Evolutionary conservation across 768 basidiomycete genomes (phyloP).

Genomic region (Strobilomyces dryophilus): DNA sequence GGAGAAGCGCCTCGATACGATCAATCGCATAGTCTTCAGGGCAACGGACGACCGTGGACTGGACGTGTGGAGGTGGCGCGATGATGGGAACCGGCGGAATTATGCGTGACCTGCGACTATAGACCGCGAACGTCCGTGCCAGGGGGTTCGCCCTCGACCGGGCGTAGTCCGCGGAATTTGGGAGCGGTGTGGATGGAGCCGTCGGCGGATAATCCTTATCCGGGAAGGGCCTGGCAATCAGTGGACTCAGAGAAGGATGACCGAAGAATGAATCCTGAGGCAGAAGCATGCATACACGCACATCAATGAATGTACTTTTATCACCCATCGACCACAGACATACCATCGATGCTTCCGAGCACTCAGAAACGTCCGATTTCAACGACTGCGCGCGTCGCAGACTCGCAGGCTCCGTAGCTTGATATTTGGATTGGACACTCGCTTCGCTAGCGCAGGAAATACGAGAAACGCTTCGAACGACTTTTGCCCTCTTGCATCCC

Average conservation of each 20-base stretch:
- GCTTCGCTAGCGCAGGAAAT: background rate
- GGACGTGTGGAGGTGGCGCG: constrained; percentile 43
- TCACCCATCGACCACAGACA: background rate
- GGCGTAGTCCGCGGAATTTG: constrained; percentile 17
- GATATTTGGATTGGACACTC: constrained; percentile 8
- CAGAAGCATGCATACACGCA: constrained; percentile 8
- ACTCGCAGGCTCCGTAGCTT: constrained; percentile 36
- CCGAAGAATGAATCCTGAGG: constrained; percentile 8
- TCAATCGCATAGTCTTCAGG: constrained; percentile 42
- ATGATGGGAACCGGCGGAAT: constrained; percentile 45
- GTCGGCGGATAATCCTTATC: constrained; percentile 19
- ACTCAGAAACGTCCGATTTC: constrained; percentile 25
- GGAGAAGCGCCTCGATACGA: constrained; percentile 38
- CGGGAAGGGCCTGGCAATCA: background rate
- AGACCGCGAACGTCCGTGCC: constrained; percentile 15
- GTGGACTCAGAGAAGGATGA: constrained; percentile 4
- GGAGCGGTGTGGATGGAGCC: constrained; percentile 24
- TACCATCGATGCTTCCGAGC: constrained; percentile 9
- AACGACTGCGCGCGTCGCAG: constrained; percentile 39
- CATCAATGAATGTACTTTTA: background rate
- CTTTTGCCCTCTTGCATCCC: constrained; percentile 20
- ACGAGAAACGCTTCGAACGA: constrained; percentile 2
- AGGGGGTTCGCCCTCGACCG: constrained; percentile 23
- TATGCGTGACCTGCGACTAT: background rate
- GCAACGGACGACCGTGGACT: constrained; percentile 21